Percentiles rank a stretch among this genome's conserved stretches.
These are phyloP conservation scores for Vanrija sp. DNA, from an alignment of 1,284 basidiomycete genomes.

Conservation along the genomic window DNA sequence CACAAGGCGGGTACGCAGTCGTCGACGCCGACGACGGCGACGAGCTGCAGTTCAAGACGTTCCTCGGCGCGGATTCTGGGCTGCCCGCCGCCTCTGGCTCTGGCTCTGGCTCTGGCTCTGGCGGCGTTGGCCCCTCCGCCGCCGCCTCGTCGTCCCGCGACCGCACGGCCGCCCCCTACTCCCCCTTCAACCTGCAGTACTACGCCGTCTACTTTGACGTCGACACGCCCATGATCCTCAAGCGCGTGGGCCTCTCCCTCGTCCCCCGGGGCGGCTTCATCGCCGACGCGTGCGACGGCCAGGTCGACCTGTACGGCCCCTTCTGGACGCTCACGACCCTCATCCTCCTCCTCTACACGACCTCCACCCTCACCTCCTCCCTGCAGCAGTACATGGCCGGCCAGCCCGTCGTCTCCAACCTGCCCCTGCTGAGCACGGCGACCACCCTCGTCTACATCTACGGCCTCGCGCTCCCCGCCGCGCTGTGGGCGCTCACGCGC, in stretches of 20 bases:
- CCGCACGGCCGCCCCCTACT: conserved; percentile 33
- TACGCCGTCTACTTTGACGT: conserved; percentile 53
- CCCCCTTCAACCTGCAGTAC: conserved; percentile 50
- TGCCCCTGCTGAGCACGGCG: conserved; percentile 74
- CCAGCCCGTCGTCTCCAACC: conserved; percentile 53
- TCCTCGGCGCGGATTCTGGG: conserved; percentile 22
- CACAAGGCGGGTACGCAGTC: conserved; percentile 41
- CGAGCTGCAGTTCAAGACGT: conserved; percentile 47
- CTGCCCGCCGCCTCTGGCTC: not conserved
- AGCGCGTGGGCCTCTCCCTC: conserved; percentile 49
- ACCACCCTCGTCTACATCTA: conserved; percentile 80
- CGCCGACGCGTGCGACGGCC: conserved; percentile 48
- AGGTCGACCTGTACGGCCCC: conserved; percentile 60
- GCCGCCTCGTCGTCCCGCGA: not conserved
- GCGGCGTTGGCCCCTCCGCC: not conserved
- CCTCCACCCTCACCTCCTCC: conserved; percentile 79
- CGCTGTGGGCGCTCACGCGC: conserved; percentile 63
- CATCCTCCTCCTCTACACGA: conserved; percentile 84
- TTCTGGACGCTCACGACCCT: conserved; percentile 95
- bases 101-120: not conserved
- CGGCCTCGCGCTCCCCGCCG: conserved; percentile 69
- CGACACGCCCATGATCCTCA: conserved; percentile 48
- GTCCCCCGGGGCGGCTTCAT: conserved; percentile 51
- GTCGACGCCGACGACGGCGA: conserved; percentile 48
- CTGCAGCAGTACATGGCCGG: conserved; percentile 72